phyloP scores from a whole-genome alignment of 2,329 filamentous ascomycete species.

The Trematosphaeria pertusa region DNA sequence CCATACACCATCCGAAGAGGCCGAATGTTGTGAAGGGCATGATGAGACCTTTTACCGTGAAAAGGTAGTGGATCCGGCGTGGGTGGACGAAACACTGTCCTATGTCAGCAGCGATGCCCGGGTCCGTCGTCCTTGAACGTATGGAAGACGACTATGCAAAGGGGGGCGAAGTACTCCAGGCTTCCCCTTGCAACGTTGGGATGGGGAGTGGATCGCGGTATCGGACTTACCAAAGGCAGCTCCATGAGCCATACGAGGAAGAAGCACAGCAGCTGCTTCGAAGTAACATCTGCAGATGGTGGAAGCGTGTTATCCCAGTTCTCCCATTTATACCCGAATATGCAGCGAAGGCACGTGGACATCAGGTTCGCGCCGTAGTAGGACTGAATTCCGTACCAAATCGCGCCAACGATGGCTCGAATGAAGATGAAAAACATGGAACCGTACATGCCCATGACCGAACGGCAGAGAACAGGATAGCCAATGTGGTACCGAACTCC shows the following conservation, averaged over 20 bases:
- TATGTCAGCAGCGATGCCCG: constrained; percentile 1
- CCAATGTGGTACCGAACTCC: constrained; percentile 28
- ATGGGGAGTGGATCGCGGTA: no score
- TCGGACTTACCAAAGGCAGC: constrained; percentile 33
- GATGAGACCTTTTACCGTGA: constrained; percentile 35
- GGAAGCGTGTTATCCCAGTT: constrained; percentile 39
- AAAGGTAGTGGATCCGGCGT: constrained; percentile 34
- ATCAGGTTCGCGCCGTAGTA: constrained; percentile 40
- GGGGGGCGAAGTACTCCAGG: no score
- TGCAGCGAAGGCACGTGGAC: constrained; percentile 46
- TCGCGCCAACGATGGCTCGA: constrained; percentile 44
- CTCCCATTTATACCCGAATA: constrained; percentile 49
- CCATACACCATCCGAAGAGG: constrained; percentile 48
- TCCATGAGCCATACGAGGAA: constrained; percentile 40
- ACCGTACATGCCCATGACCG: constrained; percentile 44
- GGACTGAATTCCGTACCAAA: constrained; percentile 47
- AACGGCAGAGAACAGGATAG: constrained; percentile 24
- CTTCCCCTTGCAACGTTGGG: no score
- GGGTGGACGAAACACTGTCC: constrained; percentile 39
- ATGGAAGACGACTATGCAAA: no score
- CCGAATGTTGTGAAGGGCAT: constrained; percentile 44
- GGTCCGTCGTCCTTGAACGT: no score
- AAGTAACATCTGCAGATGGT: constrained; percentile 38
- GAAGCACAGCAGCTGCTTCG: constrained; percentile 42
- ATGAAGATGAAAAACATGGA: constrained; percentile 51